phyloP scores from a whole-genome alignment of 495 filamentous ascomycete genomes.

The Cryomyces antarcticus region DNA sequence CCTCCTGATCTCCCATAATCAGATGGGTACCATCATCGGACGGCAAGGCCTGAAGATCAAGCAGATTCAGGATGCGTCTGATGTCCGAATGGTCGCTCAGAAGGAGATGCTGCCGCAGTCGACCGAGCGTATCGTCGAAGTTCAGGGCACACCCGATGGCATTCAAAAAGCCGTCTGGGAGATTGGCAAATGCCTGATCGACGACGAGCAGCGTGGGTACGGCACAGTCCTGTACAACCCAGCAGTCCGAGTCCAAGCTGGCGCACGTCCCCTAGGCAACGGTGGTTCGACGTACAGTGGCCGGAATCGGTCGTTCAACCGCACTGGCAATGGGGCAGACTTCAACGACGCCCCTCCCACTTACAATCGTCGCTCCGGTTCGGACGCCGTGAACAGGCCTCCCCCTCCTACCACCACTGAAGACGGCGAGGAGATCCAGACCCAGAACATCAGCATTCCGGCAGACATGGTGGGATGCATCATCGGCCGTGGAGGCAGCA shows the following conservation, averaged over 20 bases:
- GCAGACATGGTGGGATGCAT: constrained; percentile 99
- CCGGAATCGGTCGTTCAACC: constrained; percentile 54
- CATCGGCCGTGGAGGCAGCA: constrained; percentile 80
- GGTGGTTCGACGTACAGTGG: constrained; percentile 24
- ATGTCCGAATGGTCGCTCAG: constrained; percentile 95
- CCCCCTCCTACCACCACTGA: constrained; percentile 69
- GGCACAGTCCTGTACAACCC: constrained; percentile 96
- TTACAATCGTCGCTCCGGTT: constrained; percentile 62
- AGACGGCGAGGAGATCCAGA: constrained; percentile 93
- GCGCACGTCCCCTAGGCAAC: constrained; percentile 29
- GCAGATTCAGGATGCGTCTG: constrained; percentile 92
- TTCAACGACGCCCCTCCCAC: constrained; percentile 61
- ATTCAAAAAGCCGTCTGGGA: constrained; percentile 95
- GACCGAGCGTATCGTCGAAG: constrained; percentile 94
- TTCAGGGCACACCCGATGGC: constrained; percentile 79
- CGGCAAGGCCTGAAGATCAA: constrained; percentile 95
- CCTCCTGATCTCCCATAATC: constrained; percentile 94
- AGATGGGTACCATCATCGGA: constrained; percentile 98
- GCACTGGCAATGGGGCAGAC: constrained; percentile 91
- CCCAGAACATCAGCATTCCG: constrained; percentile 97
- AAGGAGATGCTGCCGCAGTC: constrained; percentile 99
- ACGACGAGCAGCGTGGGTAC: constrained; percentile 90
- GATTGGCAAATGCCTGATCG: constrained; percentile 94
- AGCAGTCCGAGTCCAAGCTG: constrained; percentile 58
- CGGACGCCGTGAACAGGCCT: constrained; percentile 48